Percentiles rank a stretch among this genome's conserved stretches.
Conservation (phyloP, 257 asterid species). For the Marsdenia floribunda region DNA sequence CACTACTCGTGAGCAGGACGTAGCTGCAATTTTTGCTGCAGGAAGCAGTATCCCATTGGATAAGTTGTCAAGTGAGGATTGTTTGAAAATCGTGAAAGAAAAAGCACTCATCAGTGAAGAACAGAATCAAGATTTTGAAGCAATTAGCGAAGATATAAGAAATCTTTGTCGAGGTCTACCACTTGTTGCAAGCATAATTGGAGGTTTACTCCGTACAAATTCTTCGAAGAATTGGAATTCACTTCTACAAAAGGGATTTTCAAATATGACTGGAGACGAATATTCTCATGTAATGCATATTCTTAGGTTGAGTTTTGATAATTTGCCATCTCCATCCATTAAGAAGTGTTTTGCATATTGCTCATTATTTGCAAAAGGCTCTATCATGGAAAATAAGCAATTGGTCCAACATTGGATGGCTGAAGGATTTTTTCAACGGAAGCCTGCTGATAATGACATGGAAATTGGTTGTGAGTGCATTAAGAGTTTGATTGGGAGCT, state of each 20-base stretch:
- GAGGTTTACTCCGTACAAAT: slow-evolving; percentile 21
- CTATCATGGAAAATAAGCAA: not conserved
- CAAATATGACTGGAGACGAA: slow-evolving; percentile 1
- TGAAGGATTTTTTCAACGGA: too few species aligned
- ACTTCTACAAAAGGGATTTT: slow-evolving; percentile 1
- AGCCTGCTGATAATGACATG: too few species aligned
- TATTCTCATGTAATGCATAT: not conserved
- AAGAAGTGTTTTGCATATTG: slow-evolving; percentile 35
- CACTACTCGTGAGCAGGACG: not conserved
- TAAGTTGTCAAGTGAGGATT: too few species aligned
- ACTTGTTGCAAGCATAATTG: slow-evolving; percentile 14
- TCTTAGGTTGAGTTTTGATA: slow-evolving; percentile 27
- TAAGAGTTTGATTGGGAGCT: too few species aligned
- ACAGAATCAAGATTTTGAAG: not conserved
- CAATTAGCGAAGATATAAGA: not conserved
- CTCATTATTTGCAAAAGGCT: slow-evolving; percentile 15
- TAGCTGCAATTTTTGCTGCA: too few species aligned
- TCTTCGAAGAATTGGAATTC: slow-evolving; percentile 18
- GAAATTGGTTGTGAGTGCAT: too few species aligned
- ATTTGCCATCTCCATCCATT: slow-evolving; percentile 13
- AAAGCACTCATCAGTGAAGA: not conserved
- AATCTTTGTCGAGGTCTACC: slow-evolving; percentile 5
- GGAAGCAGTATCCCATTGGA: too few species aligned
- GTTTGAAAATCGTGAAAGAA: not conserved
- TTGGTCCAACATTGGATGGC: slow-evolving; percentile 28